phyloP scores from a whole-genome alignment of 1,284 basidiomycete genomes.

The Mycosarcoma mackinlayi region DNA sequence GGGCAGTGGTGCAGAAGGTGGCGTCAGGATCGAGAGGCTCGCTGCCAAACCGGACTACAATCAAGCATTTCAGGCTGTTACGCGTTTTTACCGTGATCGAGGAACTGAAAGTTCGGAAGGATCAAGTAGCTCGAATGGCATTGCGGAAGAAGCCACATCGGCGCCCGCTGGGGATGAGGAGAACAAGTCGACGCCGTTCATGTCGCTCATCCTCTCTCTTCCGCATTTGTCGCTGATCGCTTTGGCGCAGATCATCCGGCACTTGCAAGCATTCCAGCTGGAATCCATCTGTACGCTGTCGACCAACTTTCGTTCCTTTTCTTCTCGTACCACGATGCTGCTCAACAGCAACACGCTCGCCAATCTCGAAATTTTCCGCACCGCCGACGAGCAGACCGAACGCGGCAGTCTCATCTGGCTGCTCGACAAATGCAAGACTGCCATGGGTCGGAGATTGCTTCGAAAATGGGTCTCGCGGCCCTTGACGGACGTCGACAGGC shows the following conservation, averaged over 20 bases:
- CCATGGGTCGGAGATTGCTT: slow-evolving; percentile 86
- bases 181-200: slow-evolving; percentile 6
- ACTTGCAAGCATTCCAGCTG: slow-evolving; percentile 81
- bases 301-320: slow-evolving; percentile 76
- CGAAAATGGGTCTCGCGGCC: slow-evolving; percentile 88
- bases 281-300: slow-evolving; percentile 65
- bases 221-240: slow-evolving; percentile 75
- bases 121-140: background rate
- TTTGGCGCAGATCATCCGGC: slow-evolving; percentile 79
- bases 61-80: slow-evolving; percentile 79
- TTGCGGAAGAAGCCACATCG: background rate
- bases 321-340: slow-evolving; percentile 81
- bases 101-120: slow-evolving; percentile 1
- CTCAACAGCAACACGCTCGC: slow-evolving; percentile 86
- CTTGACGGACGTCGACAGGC: slow-evolving; percentile 75
- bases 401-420: slow-evolving; percentile 86
- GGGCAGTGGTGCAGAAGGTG: slow-evolving; percentile 65
- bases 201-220: slow-evolving; percentile 36
- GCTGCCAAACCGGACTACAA: slow-evolving; percentile 74
- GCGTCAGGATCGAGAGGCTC: slow-evolving; percentile 75
- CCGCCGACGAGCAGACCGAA: slow-evolving; percentile 75
- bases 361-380: slow-evolving; percentile 73
- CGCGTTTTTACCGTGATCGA: slow-evolving; percentile 75
- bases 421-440: slow-evolving; percentile 83
- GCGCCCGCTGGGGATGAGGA: slow-evolving; percentile 25